These are phyloP conservation scores for Boletus eberwhitei DNA, from an alignment of 768 basidiomycete genomes.

Conservation along the genomic window DNA sequence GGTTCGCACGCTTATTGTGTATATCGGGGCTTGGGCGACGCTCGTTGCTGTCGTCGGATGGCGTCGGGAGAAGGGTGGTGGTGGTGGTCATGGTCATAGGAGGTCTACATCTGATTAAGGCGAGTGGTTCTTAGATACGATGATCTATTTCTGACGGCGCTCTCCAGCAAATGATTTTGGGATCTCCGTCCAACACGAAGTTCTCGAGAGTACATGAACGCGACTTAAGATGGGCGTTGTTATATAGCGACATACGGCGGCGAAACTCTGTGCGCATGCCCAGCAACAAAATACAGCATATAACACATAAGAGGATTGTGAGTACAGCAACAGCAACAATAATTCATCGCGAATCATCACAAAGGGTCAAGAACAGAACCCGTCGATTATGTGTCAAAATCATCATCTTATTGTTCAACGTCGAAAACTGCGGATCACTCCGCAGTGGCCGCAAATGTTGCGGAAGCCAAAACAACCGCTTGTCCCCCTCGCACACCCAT, in stretches of 20 bases:
- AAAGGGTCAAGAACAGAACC: slow-evolving; percentile 3
- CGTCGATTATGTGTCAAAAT: slow-evolving; percentile 3
- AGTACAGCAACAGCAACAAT: too few relatives aligned
- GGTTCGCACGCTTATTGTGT: not conserved
- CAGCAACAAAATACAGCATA: not conserved
- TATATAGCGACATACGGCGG: too few relatives aligned
- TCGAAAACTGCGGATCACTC: not conserved
- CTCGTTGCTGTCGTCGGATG: not conserved
- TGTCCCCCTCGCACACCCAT: slow-evolving; percentile 8
- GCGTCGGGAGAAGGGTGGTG: not conserved
- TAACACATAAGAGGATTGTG: not conserved
- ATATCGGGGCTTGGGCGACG: not conserved
- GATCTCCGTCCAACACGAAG: too few relatives aligned
- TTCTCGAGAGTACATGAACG: too few relatives aligned
- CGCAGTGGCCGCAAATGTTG: slow-evolving; percentile 6
- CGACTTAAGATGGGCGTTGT: too few relatives aligned
- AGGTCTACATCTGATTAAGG: too few relatives aligned
- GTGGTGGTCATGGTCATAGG: not conserved
- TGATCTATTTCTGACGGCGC: too few relatives aligned
- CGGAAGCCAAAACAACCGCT: slow-evolving; percentile 12
- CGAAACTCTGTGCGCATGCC: not conserved
- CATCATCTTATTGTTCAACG: slow-evolving; percentile 3
- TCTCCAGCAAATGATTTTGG: too few relatives aligned
- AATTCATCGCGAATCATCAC: not conserved
- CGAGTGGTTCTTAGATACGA: too few relatives aligned